phyloP scores from a whole-genome alignment of 1,284 basidiomycete species.

The Ustilago bromivora region DNA sequence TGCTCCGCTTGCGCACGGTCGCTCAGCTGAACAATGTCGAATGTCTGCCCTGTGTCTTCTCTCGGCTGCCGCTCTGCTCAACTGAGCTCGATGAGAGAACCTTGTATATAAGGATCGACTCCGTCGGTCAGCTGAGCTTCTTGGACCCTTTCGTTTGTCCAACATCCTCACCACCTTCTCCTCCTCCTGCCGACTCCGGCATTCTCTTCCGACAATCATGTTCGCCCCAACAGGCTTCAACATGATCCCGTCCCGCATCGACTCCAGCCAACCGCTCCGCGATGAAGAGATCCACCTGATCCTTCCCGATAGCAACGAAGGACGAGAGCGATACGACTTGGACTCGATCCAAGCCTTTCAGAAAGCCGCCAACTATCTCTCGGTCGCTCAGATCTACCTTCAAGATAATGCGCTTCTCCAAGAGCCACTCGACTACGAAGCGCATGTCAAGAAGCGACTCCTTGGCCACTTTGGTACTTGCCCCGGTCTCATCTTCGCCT shows the following conservation, averaged over 20 bases:
- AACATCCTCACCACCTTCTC: neutral
- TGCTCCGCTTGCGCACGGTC: neutral
- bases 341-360: constrained; percentile 39
- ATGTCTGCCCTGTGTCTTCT: no score
- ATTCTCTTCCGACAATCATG: constrained; percentile 1
- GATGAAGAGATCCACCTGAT: constrained; percentile 15
- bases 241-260: constrained; percentile 19
- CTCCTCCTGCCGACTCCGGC: neutral
- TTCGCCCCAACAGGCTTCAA: constrained; percentile 15
- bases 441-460: constrained; percentile 81
- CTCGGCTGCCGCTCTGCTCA: neutral
- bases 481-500: constrained; percentile 81
- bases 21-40: neutral
- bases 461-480: constrained; percentile 74
- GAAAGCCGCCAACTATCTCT: constrained; percentile 60
- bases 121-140: neutral
- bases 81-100: neutral
- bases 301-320: constrained; percentile 10
- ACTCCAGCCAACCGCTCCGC: constrained; percentile 3
- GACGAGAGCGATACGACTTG: constrained; percentile 24
- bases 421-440: constrained; percentile 53
- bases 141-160: neutral
- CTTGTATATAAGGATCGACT: neutral
- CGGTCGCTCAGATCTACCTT: constrained; percentile 79
- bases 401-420: constrained; percentile 79